Base-by-base conservation (phyloP, 2,329 filamentous ascomycete species). In the Mariannaea elegans region DNA sequence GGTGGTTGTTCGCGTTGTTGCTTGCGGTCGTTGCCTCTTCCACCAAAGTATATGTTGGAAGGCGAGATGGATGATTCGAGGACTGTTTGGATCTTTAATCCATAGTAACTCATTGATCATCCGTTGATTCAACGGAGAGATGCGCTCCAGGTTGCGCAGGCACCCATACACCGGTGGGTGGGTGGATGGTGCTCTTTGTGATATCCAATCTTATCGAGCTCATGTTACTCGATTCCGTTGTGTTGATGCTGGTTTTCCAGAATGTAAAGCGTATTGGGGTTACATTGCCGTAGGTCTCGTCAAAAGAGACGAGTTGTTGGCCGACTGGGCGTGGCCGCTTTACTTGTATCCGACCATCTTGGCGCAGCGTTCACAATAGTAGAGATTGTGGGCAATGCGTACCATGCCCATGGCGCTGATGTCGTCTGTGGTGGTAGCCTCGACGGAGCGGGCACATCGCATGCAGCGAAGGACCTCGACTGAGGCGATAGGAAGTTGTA, bases 291-390 rank as follows among this genome's bases (percentile, higher is more conserved):
- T 41, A 19, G 39, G 48, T 48, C 44, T 50, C 49, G 48, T 66
- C 55, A 57, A 58, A 52, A 56, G 31, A 27, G 46, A 38, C 14
- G 36, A 41, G 51, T 36, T 45, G 32, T 29, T 47, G 38, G 38
- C 39, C 27, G 34, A 51, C 44, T 46, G 42, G 41, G 10, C 54
- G 55, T 29, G 27, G 41, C n/a, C 56, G 63, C 59, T 68, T 84
- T 82, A 88, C 72, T 83, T 85, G 75, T 88, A 89, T 67, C 87
- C 87, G 29, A 87, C 84, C 72, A 87, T 84, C 71, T 82, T 84
- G 60, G 87, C 87, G 72, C 87, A 90, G 32, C 85, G 81, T 59
- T 83, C 80, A 76, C 87, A 89, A 75, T 90, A 89, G 78, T 89
- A 89, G 61, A 89, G 82, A 73, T 87, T 87, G 73, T 85, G 84